A percentile compares a stretch with the other conserved stretches of the same genome.
These are phyloP conservation scores for Nitzschia palea DNA, from an alignment of 108 stramenopile genomes.

Conservation along the genomic window DNA sequence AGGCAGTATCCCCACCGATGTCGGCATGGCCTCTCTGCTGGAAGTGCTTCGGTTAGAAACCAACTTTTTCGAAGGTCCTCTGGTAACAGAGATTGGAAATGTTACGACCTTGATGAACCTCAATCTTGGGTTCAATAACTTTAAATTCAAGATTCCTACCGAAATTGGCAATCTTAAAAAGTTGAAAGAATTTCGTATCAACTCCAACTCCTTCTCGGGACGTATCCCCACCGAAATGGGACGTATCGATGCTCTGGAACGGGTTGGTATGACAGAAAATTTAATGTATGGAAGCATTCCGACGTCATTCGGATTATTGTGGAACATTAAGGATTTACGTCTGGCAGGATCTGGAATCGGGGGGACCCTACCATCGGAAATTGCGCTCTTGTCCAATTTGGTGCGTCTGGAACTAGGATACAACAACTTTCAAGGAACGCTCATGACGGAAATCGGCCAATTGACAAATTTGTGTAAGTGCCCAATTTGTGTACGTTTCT, in stretches of 20 bases:
- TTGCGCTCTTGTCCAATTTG: conserved; percentile 54
- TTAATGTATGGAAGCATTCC: conserved; percentile 53
- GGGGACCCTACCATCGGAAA: conserved; percentile 68
- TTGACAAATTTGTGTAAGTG: conserved; percentile 51
- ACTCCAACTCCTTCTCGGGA: conserved; percentile 63
- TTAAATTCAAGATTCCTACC: conserved; percentile 51
- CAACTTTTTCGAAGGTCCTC: conserved; percentile 47
- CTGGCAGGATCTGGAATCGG: conserved; percentile 52
- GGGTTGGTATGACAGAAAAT: conserved; percentile 53
- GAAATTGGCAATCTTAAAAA: conserved; percentile 53
- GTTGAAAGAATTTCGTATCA: conserved; percentile 54
- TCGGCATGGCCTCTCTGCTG: conserved; percentile 38
- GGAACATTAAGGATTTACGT: conserved; percentile 41
- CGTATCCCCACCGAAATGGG: conserved; percentile 62
- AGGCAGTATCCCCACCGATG: conserved; percentile 57
- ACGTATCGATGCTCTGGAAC: conserved; percentile 51
- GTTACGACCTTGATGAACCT: conserved; percentile 46
- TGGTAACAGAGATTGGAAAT: conserved; percentile 51
- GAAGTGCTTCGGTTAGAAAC: conserved; percentile 46
- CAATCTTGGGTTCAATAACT: conserved; percentile 61
- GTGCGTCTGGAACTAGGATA: conserved; percentile 57
- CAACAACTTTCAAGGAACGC: conserved; percentile 54
- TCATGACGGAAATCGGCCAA: conserved; percentile 53
- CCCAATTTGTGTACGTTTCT: not conserved
- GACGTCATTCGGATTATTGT: conserved; percentile 48